phyloP scores from a whole-genome alignment of 495 filamentous ascomycete species.

The Penicillium canariense region DNA sequence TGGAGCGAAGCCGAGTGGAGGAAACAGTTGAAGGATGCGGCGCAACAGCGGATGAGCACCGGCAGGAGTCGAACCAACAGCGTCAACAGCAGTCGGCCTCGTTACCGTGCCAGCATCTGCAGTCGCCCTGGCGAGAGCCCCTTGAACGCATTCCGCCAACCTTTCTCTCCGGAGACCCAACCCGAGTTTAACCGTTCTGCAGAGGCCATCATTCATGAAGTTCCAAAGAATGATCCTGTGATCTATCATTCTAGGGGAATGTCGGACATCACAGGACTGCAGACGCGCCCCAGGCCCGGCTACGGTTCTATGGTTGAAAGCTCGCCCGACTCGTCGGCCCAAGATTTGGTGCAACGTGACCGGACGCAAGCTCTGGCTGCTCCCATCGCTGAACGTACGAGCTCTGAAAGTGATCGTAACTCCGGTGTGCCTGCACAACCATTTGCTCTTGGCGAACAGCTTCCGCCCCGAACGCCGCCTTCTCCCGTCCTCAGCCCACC shows the following conservation, averaged over 20 bases:
- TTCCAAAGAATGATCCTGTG: constrained; percentile 29
- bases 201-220: constrained; percentile 37
- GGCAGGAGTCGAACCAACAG: constrained; percentile 55
- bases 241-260: constrained; percentile 51
- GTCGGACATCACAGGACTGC: constrained; percentile 50
- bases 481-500: constrained; percentile 75
- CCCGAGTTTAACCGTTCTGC: constrained; percentile 38
- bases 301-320: constrained; percentile 32
- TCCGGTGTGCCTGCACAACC: constrained; percentile 15
- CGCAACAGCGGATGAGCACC: constrained; percentile 68
- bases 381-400: constrained; percentile 48
- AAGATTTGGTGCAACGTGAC: constrained; percentile 39
- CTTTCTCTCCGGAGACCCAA: constrained; percentile 52
- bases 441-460: constrained; percentile 41
- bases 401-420: constrained; percentile 58
- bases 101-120: constrained; percentile 66
- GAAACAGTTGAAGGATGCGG: constrained; percentile 82
- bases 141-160: constrained; percentile 34
- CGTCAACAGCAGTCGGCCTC: constrained; percentile 56
- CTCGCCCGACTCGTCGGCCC: constrained; percentile 36
- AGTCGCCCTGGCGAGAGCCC: constrained; percentile 40
- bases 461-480: constrained; percentile 58
- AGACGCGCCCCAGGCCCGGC: constrained; percentile 13
- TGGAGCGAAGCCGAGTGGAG: constrained; percentile 94
- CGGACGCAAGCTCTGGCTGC: constrained; percentile 21